These are phyloP conservation scores for Pachyrhizus erosus DNA, from an alignment of 306 rosid species.

Conservation along the genomic window DNA sequence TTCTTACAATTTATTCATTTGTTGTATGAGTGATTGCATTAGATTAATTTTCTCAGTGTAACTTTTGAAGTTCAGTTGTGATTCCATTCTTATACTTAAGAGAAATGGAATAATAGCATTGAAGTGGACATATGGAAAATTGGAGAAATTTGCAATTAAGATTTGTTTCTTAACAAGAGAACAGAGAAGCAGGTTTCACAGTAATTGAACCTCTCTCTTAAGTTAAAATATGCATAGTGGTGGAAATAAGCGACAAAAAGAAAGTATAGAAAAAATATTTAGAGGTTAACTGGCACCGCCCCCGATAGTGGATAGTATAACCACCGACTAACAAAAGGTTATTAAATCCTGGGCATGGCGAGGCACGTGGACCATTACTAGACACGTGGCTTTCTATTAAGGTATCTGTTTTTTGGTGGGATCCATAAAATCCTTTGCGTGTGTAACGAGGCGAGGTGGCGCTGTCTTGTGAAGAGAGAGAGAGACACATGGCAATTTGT, in stretches of 20 bases:
- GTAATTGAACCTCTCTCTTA: too few species aligned
- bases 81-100: background rate
- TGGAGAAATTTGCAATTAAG: background rate
- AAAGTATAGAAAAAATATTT: slow-evolving; percentile 7
- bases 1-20: background rate
- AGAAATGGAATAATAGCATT: background rate
- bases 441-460: background rate
- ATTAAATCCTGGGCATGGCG: background rate
- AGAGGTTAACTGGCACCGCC: slow-evolving; percentile 48
- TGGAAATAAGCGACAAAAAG: slow-evolving; percentile 35
- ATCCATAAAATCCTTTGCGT: slow-evolving; percentile 37
- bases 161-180: slow-evolving; percentile 1
- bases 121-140: background rate
- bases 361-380: background rate
- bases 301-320: background rate
- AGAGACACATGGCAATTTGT: slow-evolving; percentile 26
- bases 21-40: background rate
- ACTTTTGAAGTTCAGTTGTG: background rate
- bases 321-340: slow-evolving; percentile 45
- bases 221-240: too few species aligned
- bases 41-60: background rate
- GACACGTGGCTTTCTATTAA: slow-evolving; percentile 37
- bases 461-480: background rate
- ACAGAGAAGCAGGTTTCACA: background rate
- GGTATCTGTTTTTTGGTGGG: background rate